phyloP scores from a whole-genome alignment of 139 green algal genomes.

The Nannochloris sp. region DNA sequence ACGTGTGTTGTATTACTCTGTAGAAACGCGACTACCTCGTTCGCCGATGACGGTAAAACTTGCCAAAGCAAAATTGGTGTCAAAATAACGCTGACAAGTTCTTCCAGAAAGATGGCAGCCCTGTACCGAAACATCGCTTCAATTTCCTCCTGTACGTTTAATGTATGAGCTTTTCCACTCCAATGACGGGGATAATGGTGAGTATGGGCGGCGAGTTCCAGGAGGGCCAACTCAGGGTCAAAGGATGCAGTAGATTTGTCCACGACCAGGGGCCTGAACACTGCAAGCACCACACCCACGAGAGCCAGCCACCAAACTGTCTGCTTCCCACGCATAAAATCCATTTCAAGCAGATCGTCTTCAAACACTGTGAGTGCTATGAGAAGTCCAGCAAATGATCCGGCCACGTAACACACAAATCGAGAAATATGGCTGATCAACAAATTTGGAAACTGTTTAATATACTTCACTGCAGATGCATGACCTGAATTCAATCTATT shows the following conservation, averaged over 20 bases:
- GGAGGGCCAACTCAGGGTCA: slow-evolving; percentile 76
- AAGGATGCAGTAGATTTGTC: slow-evolving; percentile 50
- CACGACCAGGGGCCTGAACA: slow-evolving; percentile 42
- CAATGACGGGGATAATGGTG: slow-evolving; percentile 83
- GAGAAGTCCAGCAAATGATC: slow-evolving; percentile 78
- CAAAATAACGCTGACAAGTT: slow-evolving; percentile 72
- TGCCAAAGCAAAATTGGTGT: slow-evolving; percentile 80
- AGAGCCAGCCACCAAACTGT: slow-evolving; percentile 75
- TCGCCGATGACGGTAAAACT: slow-evolving; percentile 42
- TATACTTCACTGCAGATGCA: slow-evolving; percentile 67
- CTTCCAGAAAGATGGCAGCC: slow-evolving; percentile 74
- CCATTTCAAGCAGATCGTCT: slow-evolving; percentile 68
- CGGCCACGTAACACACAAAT: slow-evolving; percentile 76
- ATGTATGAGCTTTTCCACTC: slow-evolving; percentile 60
- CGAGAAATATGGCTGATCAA: slow-evolving; percentile 52
- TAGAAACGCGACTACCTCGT: slow-evolving; percentile 76
- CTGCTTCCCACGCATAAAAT: slow-evolving; percentile 50
- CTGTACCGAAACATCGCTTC: slow-evolving; percentile 77
- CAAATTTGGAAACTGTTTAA: slow-evolving; percentile 85
- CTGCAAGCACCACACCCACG: slow-evolving; percentile 64
- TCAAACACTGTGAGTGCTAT: slow-evolving; percentile 66
- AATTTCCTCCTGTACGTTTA: slow-evolving; percentile 73
- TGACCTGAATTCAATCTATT: slow-evolving; percentile 67
- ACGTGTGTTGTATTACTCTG: slow-evolving; percentile 46
- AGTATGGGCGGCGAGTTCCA: slow-evolving; percentile 74